These are phyloP conservation scores for Nicotiana otophora DNA, from an alignment of 257 asterid genomes.

Conservation along the genomic window DNA sequence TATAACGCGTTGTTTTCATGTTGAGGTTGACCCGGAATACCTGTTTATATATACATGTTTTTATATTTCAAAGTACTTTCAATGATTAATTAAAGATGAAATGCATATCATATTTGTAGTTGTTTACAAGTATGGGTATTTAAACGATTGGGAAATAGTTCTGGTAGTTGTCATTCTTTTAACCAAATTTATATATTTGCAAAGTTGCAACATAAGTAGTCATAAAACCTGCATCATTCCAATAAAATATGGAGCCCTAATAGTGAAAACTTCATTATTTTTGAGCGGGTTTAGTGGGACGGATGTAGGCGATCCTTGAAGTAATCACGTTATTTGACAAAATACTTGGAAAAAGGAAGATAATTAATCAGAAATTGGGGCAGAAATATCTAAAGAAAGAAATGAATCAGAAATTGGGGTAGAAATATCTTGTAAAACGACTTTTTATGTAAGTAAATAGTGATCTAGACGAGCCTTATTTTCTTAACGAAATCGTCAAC, in stretches of 20 bases:
- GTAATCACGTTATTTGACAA: neutral
- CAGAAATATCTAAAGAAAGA: too few species aligned
- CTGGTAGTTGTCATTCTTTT: constrained; percentile 28
- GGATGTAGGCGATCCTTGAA: neutral
- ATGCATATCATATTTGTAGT: constrained; percentile 2
- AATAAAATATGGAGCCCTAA: neutral
- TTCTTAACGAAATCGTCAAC: too few species aligned
- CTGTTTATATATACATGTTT: neutral
- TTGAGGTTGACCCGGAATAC: constrained; percentile 8
- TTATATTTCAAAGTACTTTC: constrained; percentile 2
- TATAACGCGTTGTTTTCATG: neutral
- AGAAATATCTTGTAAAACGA: neutral
- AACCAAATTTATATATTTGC: constrained; percentile 25
- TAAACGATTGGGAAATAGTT: neutral
- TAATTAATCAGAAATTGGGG: too few species aligned
- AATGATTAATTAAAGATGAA: neutral
- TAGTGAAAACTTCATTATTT: neutral
- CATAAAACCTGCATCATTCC: neutral
- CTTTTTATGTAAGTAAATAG: neutral
- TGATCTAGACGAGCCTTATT: neutral
- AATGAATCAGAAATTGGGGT: neutral
- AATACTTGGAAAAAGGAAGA: neutral
- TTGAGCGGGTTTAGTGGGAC: neutral
- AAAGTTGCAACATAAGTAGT: constrained; percentile 9
- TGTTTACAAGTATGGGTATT: constrained; percentile 16